Evolutionary conservation across 306 rosid species (phyloP).

Genomic region (Ammopiptanthus mongolicus): DNA sequence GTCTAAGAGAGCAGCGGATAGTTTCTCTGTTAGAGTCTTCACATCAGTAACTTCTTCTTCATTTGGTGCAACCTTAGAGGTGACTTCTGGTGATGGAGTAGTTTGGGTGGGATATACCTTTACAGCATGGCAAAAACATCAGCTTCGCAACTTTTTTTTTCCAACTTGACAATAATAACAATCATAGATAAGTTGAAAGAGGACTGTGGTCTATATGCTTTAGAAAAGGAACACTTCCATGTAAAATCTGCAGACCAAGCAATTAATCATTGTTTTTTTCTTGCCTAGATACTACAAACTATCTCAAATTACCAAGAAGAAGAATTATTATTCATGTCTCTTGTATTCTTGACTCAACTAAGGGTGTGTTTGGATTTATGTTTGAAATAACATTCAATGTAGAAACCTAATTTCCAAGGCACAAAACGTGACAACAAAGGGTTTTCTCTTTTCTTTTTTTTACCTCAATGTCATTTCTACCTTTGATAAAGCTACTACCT

Average conservation of each 20-base stretch:
- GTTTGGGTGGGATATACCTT: constrained; percentile 43
- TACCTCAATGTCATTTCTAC: background rate
- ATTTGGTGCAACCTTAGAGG: constrained; percentile 35
- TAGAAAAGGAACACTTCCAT: background rate
- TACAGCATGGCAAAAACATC: constrained; percentile 17
- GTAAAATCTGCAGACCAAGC: background rate
- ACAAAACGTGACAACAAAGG: background rate
- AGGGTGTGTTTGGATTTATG: too few species aligned
- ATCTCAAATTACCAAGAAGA: background rate
- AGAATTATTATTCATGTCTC: background rate
- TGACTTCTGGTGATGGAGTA: constrained; percentile 48
- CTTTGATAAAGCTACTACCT: background rate
- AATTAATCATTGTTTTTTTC: background rate
- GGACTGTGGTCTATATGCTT: background rate
- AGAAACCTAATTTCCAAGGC: too few species aligned
- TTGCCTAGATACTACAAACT: background rate
- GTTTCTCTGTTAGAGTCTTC: constrained; percentile 40
- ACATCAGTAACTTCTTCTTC: constrained; percentile 35
- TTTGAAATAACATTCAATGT: too few species aligned
- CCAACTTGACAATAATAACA: constrained; percentile 7
- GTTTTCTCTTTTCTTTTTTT: background rate
- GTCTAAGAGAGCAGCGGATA: constrained; percentile 52
- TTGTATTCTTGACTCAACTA: background rate
- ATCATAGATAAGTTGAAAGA: background rate
- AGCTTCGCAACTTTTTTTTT: constrained; percentile 1